Evolutionary conservation across 129 eudicot species (phyloP), one percentile per base, ranked within the genome.

Genomic region (Silybum marianum): DNA sequence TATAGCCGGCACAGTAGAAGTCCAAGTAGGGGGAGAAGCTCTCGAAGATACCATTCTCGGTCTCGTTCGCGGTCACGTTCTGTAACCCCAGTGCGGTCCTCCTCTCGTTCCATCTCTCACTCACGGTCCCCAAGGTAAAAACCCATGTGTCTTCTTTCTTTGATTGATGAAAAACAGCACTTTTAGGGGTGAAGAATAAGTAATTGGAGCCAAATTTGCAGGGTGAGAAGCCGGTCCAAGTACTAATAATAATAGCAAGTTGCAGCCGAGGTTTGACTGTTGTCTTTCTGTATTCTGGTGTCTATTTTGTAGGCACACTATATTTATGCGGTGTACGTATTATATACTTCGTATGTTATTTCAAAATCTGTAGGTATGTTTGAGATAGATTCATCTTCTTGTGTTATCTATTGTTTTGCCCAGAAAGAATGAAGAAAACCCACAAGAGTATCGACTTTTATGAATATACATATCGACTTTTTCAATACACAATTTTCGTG

Each of bases 151-250:
- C 34, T 9, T 51, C 42, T 34, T 69, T n/a, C n/a, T n/a, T n/a
- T 46, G 16, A 3, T 28, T 77, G 44, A 71, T 51, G 28, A 39
- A 72, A 84, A 73, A 6, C 34, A 74, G 22, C 34, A 72, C 10
- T 71, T 80, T 76, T 83, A 24, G 71, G 66, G 66, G 42, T 23
- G n/a, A 38, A 34, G 38, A 72, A 73, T 32, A 22, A 24, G 62
- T 80, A n/a, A 82, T 66, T 74, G 24, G 66, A 28, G 54, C 54
- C 74, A 60, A 40, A 26, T 24, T 82, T 85, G 73, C 92, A 94
- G 98, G 93, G 87, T 77, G 42, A 88, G 86, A 86, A 92, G 92
- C 83, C 93, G 92, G 10, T 84, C 97, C 40, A 91, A 91, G 87
- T 88, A 91, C 77, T 90, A 60, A 44, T 60, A 60, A 70, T 69